A percentile compares a stretch with the other conserved stretches of the same genome.
phyloP scores from a whole-genome alignment of 1,284 basidiomycete species.

The Kwoniella shivajii region DNA sequence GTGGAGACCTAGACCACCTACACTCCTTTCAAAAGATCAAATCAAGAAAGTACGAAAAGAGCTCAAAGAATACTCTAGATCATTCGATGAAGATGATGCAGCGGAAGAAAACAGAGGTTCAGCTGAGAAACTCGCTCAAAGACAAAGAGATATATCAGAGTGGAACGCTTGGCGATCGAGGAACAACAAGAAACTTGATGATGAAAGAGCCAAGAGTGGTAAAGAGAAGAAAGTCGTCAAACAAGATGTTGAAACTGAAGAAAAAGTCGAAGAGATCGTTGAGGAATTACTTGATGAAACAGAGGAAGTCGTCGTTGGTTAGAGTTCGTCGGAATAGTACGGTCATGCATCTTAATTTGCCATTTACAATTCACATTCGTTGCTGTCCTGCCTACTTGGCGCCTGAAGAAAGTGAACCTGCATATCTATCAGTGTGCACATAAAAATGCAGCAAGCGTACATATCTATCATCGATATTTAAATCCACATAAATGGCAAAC shows the following conservation, averaged over 20 bases:
- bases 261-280: slow-evolving; percentile 86
- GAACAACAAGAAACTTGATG: slow-evolving; percentile 43
- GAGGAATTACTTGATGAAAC: slow-evolving; percentile 89
- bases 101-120: slow-evolving; percentile 92
- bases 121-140: slow-evolving; percentile 86
- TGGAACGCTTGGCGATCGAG: slow-evolving; percentile 89
- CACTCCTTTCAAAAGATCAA: slow-evolving; percentile 86
- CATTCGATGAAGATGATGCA: slow-evolving; percentile 96
- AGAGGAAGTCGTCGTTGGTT: slow-evolving; percentile 65
- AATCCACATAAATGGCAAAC: slow-evolving; percentile 38
- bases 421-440: too few relatives aligned
- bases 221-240: slow-evolving; percentile 31
- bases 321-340: neutral
- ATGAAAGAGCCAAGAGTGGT: slow-evolving; percentile 40
- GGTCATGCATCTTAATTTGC: neutral
- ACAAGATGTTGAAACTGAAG: slow-evolving; percentile 65
- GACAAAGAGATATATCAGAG: slow-evolving; percentile 91
- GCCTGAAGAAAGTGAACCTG: too few relatives aligned
- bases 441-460: too few relatives aligned
- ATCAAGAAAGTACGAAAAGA: slow-evolving; percentile 79
- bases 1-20: slow-evolving; percentile 92
- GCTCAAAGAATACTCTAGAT: slow-evolving; percentile 85
- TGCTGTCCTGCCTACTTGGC: too few relatives aligned
- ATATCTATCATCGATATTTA: slow-evolving; percentile 13
- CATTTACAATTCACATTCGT: neutral